Evolutionary conservation across 1,284 basidiomycete genomes (phyloP), one percentile per base, ranked within the genome.

Genomic region (Earliella scabrosa): DNA sequence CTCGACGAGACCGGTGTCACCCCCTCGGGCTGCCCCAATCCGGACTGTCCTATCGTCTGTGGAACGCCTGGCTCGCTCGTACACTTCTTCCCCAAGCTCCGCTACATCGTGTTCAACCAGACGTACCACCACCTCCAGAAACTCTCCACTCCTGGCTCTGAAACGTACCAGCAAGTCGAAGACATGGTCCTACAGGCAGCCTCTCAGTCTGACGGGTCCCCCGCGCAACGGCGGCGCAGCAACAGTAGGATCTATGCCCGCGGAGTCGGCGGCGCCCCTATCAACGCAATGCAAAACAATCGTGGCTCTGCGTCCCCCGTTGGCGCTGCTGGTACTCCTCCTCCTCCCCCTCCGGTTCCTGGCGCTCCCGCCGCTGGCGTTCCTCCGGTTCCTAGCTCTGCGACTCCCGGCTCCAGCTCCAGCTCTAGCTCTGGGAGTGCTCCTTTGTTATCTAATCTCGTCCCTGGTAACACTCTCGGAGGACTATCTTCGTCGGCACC

Each of bases 51-150:
- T 31, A 80, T 88, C 54, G 81, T 89, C 40, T 90, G 88, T 63
- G 88, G 89, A 65, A 91, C 88, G 6, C 87, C 89, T n/a, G 88
- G 88, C 14, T 90, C 88, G 7, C 72, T 91, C 63, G 80, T 86
- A 7, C 86, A 90, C 71, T 87, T 83, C 73, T 90, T 79, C 69
- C 52, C 74, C 10, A 76, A 65, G 24, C 73, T 90, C 26, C 66
- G 73, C 36, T 72, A 64, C 53, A 80, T 86, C 66, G 82, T 77
- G 7, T 85, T 75, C 71, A 75, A 82, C 46, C 60, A 76, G 52
- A 80, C 79, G n/a, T 68, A 59, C 26, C 56, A 63, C 9, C 59
- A 75, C 21, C 63, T 85, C 31, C 54, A 70, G 41, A 63, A 67
- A 2, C 60, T 80, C 47, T 63, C 73, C 0, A 67, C 67, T 4